Base-by-base conservation (phyloP, 305 asterid genomes). In the Solanum hybrid region DNA sequence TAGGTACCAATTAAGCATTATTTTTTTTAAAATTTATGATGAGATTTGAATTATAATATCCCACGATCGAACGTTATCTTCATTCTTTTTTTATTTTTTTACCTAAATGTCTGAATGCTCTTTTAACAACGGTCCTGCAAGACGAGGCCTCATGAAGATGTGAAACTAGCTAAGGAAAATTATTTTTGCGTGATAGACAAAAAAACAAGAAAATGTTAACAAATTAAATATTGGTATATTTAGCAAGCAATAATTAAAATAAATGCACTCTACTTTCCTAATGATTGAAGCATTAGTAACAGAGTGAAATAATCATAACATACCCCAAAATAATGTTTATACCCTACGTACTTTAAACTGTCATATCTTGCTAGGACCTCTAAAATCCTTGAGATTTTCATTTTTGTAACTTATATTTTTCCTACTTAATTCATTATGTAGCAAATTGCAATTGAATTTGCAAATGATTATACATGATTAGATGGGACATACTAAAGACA, bases 291-390 rank as follows among this genome's bases (percentile, higher is more conserved):
- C 75, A 60, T 60, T 60, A 85, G 51, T 85, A 85, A 73, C 77
- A 85, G 51, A 60, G 10, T 85, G 14, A 85, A 85, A 32, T 85
- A 85, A 85, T 85, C 77, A 60, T 85, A 32, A 32, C 88, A 56
- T 7, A 12, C 34, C 24, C 13, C 66, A 85, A 84, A 31, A 56
- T 85, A 29, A 85, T 56, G 45, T 22, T 56, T 31, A 56, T 85
- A 11, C 45, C 45, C 76, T n/a, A 69, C 31, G 75, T n/a, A 31
- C 45, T 56, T 4, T 2, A 85, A 56, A 60, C 32, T 32, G 6
- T 85, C 51, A 85, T 85, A 85, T 85, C 77, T 56, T 85, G 51
- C 88, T 85, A 60, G 88, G 88, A 85, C 88, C 88, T 32, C n/a
- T 85, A 14, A 85, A 85, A 60, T 85, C 77, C 34, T 85, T 85